Evolutionary conservation across 2,329 filamentous ascomycete genomes (phyloP).

Genomic region (Laburnicola sp.): DNA sequence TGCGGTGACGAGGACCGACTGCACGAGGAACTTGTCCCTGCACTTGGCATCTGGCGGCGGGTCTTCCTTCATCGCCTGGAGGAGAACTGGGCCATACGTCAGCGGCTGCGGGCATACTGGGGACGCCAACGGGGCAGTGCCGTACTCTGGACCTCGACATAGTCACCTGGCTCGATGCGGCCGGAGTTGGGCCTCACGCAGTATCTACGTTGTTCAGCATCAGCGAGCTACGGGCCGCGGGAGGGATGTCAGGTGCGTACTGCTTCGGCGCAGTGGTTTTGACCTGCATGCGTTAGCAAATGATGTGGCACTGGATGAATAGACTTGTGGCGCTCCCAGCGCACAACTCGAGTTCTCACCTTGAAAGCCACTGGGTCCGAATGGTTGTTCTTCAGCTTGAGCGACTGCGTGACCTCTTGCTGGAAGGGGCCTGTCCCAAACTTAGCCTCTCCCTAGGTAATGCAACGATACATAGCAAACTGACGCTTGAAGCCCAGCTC

Average conservation of each 20-base stretch:
- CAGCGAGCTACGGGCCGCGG: constrained; percentile 21
- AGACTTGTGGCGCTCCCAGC: neutral
- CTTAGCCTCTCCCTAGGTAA: constrained; percentile 19
- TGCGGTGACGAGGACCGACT: constrained; percentile 80
- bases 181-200: constrained; percentile 97
- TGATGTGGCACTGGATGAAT: neutral
- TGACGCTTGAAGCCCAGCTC: constrained; percentile 94
- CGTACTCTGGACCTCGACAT: constrained; percentile 91
- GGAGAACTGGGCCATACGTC: constrained; percentile 66
- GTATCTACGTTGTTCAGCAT: constrained; percentile 65
- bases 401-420: constrained; percentile 64
- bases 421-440: constrained; percentile 60
- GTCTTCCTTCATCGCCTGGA: constrained; percentile 98
- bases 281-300: constrained; percentile 62
- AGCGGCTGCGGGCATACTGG: constrained; percentile 24
- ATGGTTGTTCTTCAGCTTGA: constrained; percentile 62
- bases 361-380: constrained; percentile 66
- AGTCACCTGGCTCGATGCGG: constrained; percentile 84
- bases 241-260: constrained; percentile 60
- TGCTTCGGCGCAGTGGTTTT: constrained; percentile 99
- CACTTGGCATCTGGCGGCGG: constrained; percentile 84
- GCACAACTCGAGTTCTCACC: constrained; percentile 47
- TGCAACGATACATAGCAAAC: constrained; percentile 33
- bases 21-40: constrained; percentile 96
- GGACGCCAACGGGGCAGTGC: constrained; percentile 12